phyloP scores from a whole-genome alignment of 2,329 filamentous ascomycete genomes.

The Anthostomella pinea region DNA sequence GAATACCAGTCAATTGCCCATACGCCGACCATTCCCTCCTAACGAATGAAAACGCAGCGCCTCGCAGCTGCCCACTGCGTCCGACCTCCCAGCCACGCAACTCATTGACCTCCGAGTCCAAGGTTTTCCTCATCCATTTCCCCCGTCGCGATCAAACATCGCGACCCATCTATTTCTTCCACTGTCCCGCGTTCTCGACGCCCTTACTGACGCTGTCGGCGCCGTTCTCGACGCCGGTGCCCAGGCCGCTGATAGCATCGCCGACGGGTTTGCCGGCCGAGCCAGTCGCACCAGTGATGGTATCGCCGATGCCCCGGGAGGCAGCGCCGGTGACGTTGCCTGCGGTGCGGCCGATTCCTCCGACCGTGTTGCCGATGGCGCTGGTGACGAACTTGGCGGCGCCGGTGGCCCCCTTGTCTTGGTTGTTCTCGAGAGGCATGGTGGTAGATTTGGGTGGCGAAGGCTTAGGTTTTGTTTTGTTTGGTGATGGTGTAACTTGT shows the following conservation, averaged over 20 bases:
- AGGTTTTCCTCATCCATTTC: no score
- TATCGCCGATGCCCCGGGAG: slow-evolving; percentile 43
- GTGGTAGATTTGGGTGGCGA: slow-evolving; percentile 7
- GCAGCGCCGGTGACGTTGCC: slow-evolving; percentile 39
- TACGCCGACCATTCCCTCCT: no score
- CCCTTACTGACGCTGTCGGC: slow-evolving; percentile 42
- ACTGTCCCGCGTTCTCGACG: slow-evolving; percentile 39
- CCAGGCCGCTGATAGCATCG: slow-evolving; percentile 41
- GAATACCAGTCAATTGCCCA: no score
- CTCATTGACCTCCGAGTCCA: no score
- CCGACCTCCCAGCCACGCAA: no score
- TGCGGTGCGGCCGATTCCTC: slow-evolving; percentile 30
- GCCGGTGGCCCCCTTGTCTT: slow-evolving; percentile 30
- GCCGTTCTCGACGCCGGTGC: slow-evolving; percentile 43
- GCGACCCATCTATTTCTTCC: slow-evolving; percentile 20
- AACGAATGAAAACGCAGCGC: no score
- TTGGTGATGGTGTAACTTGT: no score
- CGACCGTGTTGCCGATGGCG: slow-evolving; percentile 29
- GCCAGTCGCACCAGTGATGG: slow-evolving; percentile 43
- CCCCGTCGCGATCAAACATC: no score
- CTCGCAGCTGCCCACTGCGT: no score
- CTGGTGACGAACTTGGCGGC: slow-evolving; percentile 36
- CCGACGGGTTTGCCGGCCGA: slow-evolving; percentile 46
- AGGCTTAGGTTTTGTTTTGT: not conserved
- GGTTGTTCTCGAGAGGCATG: slow-evolving; percentile 30